Evolutionary conservation across 2,329 filamentous ascomycete genomes (phyloP).

Genomic region (Xylariaceae sp.): DNA sequence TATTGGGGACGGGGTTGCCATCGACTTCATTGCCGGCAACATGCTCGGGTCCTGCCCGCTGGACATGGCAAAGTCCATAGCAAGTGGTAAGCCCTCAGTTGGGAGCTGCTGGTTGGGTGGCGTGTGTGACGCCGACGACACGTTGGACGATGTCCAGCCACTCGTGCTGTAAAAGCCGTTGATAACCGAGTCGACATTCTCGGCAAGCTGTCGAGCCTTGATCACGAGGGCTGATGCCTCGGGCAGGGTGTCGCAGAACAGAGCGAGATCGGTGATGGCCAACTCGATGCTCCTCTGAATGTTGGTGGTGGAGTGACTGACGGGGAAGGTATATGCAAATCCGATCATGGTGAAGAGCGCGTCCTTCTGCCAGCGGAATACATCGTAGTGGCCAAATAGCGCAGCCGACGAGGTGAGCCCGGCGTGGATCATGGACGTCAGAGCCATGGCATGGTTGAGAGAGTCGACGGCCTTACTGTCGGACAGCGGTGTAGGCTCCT

Average conservation of each 20-base stretch:
- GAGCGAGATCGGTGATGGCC: conserved; percentile 8
- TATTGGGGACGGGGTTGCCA: too few species aligned
- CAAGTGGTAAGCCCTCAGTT: neutral
- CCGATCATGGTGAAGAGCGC: conserved; percentile 17
- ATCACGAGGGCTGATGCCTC: conserved; percentile 6
- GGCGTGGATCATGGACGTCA: conserved; percentile 15
- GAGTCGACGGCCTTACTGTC: conserved; percentile 7
- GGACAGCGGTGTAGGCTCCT: conserved; percentile 9
- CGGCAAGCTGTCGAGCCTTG: conserved; percentile 4
- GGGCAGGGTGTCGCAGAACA: conserved; percentile 6
- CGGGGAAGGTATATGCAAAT: conserved; percentile 14
- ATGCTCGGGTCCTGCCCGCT: neutral
- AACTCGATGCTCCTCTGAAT: conserved; percentile 7
- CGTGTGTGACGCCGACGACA: neutral
- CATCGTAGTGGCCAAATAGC: conserved; percentile 11
- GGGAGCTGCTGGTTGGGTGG: neutral
- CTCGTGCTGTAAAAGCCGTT: neutral
- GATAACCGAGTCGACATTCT: conserved; percentile 6
- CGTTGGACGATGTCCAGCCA: conserved; percentile 2
- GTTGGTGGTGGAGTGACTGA: neutral
- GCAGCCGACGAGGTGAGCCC: conserved; percentile 8
- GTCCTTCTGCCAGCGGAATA: conserved; percentile 19
- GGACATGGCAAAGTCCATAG: neutral
- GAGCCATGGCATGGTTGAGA: conserved; percentile 14
- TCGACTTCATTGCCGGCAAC: neutral